A percentile compares a stretch with the other conserved stretches of the same genome.
phyloP scores from a whole-genome alignment of 1,139 yeast genomes.

The Kodamaea anthophila region DNA sequence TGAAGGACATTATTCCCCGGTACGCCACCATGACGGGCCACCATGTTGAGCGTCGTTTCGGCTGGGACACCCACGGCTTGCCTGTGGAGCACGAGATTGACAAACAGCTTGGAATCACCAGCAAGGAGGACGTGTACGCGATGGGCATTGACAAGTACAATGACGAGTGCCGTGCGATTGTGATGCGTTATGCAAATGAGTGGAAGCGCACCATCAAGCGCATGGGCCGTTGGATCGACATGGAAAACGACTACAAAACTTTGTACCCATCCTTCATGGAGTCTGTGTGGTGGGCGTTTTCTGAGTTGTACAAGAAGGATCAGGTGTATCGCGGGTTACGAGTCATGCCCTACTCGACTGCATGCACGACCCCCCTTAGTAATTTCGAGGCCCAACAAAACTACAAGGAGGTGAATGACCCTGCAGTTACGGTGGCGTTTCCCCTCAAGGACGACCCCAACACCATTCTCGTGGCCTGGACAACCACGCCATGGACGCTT shows the following conservation, averaged over 20 bases:
- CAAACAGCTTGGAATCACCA: slow-evolving; percentile 89
- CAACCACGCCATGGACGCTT: slow-evolving; percentile 99
- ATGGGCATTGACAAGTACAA: slow-evolving; percentile 94
- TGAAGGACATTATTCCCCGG: slow-evolving; percentile 95
- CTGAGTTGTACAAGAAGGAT: slow-evolving; percentile 75
- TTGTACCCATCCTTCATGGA: slow-evolving; percentile 95
- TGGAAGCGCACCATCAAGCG: slow-evolving; percentile 93
- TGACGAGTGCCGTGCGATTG: slow-evolving; percentile 91
- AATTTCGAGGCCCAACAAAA: slow-evolving; percentile 98
- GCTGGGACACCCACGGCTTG: slow-evolving; percentile 99
- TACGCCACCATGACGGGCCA: slow-evolving; percentile 97
- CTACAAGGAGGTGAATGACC: slow-evolving; percentile 95
- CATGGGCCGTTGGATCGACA: slow-evolving; percentile 98
- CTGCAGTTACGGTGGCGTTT: slow-evolving; percentile 91
- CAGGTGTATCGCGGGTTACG: slow-evolving; percentile 91
- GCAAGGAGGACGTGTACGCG: slow-evolving; percentile 89
- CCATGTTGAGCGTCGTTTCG: slow-evolving; percentile 94
- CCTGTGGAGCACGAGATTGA: slow-evolving; percentile 98
- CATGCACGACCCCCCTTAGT: slow-evolving; percentile 91
- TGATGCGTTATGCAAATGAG: slow-evolving; percentile 92
- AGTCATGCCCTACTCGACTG: slow-evolving; percentile 99
- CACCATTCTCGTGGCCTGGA: slow-evolving; percentile 91
- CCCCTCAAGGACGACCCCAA: slow-evolving; percentile 74
- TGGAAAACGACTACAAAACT: slow-evolving; percentile 97
- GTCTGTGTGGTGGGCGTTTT: slow-evolving; percentile 98